These are phyloP conservation scores for Oryza punctata DNA, from an alignment of 176 grass and related monocot genomes.

Conservation along the genomic window DNA sequence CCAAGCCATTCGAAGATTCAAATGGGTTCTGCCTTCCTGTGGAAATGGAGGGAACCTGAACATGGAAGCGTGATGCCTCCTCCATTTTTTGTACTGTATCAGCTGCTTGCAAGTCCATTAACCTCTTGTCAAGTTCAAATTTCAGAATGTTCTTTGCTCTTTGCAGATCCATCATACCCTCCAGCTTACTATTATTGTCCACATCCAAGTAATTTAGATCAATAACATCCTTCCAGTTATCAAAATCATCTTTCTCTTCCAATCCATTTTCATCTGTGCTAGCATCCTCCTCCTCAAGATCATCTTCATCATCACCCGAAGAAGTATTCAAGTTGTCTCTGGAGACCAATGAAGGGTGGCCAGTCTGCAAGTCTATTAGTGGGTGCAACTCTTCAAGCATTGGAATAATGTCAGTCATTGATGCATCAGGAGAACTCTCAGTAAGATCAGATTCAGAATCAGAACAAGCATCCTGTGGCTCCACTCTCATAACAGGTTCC, in stretches of 20 bases:
- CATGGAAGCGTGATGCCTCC: conserved; percentile 51
- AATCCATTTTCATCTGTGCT: conserved; percentile 37
- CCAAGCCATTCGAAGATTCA: conserved; percentile 39
- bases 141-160: conserved; percentile 55
- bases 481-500: conserved; percentile 47
- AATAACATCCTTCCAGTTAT: conserved; percentile 34
- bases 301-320: conserved; percentile 35
- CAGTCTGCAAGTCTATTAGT: conserved; percentile 29
- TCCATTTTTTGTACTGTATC: conserved; percentile 47
- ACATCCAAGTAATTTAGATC: conserved; percentile 35
- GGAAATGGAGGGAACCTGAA: conserved; percentile 59
- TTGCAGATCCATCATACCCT: conserved; percentile 42
- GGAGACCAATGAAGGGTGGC: conserved; percentile 24
- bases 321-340: conserved; percentile 39
- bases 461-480: conserved; percentile 39
- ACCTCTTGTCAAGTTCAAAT: conserved; percentile 59
- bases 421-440: conserved; percentile 66
- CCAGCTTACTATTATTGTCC: conserved; percentile 33
- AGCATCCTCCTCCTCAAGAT: conserved; percentile 43
- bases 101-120: conserved; percentile 52
- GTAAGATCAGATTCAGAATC: conserved; percentile 47
- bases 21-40: conserved; percentile 44
- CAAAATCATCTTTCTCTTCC: conserved; percentile 27
- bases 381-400: conserved; percentile 67
- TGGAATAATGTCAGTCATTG: conserved; percentile 70